Evolutionary conservation across 73 alveolate genomes (phyloP), one percentile per base, ranked within the genome.

Genomic region (Uronychia setigera): DNA sequence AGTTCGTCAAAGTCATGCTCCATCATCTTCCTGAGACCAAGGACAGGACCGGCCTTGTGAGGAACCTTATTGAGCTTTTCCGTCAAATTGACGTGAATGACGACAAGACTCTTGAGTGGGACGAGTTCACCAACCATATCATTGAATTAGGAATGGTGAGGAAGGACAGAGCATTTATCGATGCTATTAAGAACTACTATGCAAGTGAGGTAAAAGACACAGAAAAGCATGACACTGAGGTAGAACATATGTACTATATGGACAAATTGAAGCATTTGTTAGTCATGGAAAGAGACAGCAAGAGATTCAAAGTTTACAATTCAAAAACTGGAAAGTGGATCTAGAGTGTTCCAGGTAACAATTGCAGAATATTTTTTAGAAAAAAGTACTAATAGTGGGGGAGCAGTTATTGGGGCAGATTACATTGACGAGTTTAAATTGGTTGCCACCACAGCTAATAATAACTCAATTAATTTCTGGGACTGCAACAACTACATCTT

Each of bases 101-200:
- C 75, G 99, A 97, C 87, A 97, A 96, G 78, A 87, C 95, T n/a
- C 89, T 97, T 86, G 99, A 97, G 87, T 97, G 99, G 99, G 99
- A 96, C 74, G 99, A 97, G 90, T 97, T 97, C 90, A 90, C 99
- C 35, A 97, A 97, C 87, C 98, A 96, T 89, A 97, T 97, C n/a
- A 97, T 96, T 79, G 99, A 96, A 88, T 91, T 94, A 19, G 99
- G 99, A 26, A 93, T 96, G 94, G 94, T 97, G 59, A 94, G 98
- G 80, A 95, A 97, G 87, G 98, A 97, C 82, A 86, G 98, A 87
- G 86, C 97, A 80, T 97, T 97, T 80, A 95, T 96, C 28, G 97
- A 96, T 83, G 99, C 98, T 5, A 96, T 97, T 26, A 95, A 97
- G 90, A 96, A 92, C 87, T 97, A 97, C 90, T 95, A 92, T 85